Base-by-base conservation (phyloP, 306 rosid genomes). In the Chamaecrista fasciculata region DNA sequence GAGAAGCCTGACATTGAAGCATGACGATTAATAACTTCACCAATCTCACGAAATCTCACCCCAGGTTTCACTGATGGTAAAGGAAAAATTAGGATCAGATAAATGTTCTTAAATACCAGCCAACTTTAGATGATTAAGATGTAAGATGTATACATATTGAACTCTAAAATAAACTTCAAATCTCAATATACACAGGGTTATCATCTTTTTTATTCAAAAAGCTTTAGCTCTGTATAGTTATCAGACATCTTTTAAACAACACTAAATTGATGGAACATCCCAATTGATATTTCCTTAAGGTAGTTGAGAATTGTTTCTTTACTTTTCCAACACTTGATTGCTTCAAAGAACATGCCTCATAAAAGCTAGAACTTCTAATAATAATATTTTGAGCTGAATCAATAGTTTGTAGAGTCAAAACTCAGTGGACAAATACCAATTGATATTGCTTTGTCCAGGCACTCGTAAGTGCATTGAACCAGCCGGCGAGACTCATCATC, bases 371-470 rank as follows among this genome's bases (percentile, higher is more conserved):
- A 66, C 31, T 24, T 57, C 43, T 11, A 67, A 53, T 11, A 67
- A 53, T 18, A 31, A 21, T 12, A 26, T 64, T 21, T 43, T 19
- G 31, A 79, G 62, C 33, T 16, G 11, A 14, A 44, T 53, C 42
- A n/a, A 6, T 19, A 24, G 71, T 21, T 50, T 11, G 10, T 61
- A 14, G 20, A 67, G 43, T 66, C 34, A 42, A 56, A 44, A 59
- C 61, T 39, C 65, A 61, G 63, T 24, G 28, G 72, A 59, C 29
- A 71, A 82, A 25, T 91, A 94, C 99, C 97, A 53, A 88, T 86
- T 52, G 96, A 71, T 85, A 94, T 91, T 75, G 97, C 97, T 81
- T 91, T 94, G 63, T 91, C 99, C 80, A 94, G 66, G 74, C 99
- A 88, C 84, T 94, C 99, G 0, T 91, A 94, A 21, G 97, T 85